These are phyloP conservation scores for Strobilomyces dryophilus DNA, from an alignment of 768 basidiomycete genomes.

Conservation along the genomic window DNA sequence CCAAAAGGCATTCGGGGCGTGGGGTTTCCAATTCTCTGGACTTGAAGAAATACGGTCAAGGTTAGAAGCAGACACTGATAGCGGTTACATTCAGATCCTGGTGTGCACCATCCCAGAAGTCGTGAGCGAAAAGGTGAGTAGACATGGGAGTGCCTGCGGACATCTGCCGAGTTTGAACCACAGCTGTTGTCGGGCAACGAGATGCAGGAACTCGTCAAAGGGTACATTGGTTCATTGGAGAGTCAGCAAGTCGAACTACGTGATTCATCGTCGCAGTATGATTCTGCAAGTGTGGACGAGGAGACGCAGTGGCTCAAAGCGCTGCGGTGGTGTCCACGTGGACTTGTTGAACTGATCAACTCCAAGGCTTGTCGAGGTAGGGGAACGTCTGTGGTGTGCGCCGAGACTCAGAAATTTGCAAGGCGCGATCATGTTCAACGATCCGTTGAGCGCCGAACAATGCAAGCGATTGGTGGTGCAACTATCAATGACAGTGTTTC, in stretches of 20 bases:
- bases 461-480: conserved; percentile 64
- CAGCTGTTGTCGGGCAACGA: conserved; percentile 68
- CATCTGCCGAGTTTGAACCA: conserved; percentile 10
- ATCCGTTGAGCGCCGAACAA: conserved; percentile 62
- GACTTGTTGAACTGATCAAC: conserved; percentile 80
- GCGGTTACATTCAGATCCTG: conserved; percentile 58
- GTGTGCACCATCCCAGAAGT: conserved; percentile 65
- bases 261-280: conserved; percentile 14
- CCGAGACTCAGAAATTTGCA: conserved; percentile 8
- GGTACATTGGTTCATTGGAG: conserved; percentile 61
- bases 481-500: conserved; percentile 70
- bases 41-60: conserved; percentile 24
- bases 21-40: conserved; percentile 64
- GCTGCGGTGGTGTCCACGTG: conserved; percentile 78
- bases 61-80: conserved; percentile 16
- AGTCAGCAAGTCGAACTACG: conserved; percentile 34
- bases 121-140: conserved; percentile 60
- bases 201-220: conserved; percentile 71
- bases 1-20: conserved; percentile 50
- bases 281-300: conserved; percentile 8
- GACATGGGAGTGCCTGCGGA: neutral
- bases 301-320: conserved; percentile 59
- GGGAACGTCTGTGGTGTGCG: conserved; percentile 15
- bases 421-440: conserved; percentile 99
- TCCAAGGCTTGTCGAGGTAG: conserved; percentile 94